Evolutionary conservation across 2,329 filamentous ascomycete genomes (phyloP).

Genomic region (Fusarium protoensiforme): DNA sequence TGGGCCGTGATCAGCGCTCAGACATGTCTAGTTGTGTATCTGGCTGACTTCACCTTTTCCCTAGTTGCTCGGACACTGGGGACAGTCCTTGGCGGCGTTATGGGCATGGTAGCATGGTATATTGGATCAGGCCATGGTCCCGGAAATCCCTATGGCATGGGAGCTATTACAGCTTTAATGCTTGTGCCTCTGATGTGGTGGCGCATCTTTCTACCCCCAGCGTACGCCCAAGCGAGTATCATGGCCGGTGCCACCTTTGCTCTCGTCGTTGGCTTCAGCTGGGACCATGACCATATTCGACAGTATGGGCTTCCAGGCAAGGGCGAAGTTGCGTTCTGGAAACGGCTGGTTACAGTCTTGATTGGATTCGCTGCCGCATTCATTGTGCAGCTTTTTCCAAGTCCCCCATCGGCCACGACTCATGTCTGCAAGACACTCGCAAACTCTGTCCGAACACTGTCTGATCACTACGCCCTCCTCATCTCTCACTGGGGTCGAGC

Average conservation of each 20-base stretch:
- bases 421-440: conserved; percentile 59
- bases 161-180: conserved; percentile 55
- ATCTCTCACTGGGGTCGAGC: conserved; percentile 56
- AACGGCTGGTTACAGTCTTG: conserved; percentile 56
- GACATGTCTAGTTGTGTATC: conserved; percentile 59
- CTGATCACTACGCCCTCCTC: conserved; percentile 61
- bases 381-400: conserved; percentile 59
- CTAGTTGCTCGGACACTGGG: conserved; percentile 54
- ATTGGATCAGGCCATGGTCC: conserved; percentile 59
- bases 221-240: conserved; percentile 44
- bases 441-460: conserved; percentile 53
- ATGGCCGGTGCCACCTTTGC: conserved; percentile 53
- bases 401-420: conserved; percentile 57
- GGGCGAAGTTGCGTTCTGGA: conserved; percentile 62
- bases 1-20: conserved; percentile 65
- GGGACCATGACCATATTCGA: conserved; percentile 53
- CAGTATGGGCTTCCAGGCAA: conserved; percentile 58
- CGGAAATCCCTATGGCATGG: conserved; percentile 62
- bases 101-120: conserved; percentile 62
- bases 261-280: conserved; percentile 60
- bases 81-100: conserved; percentile 58
- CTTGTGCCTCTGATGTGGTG: conserved; percentile 49
- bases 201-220: conserved; percentile 47
- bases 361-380: conserved; percentile 56
- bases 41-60: conserved; percentile 62